phyloP scores from a whole-genome alignment of 176 grass and related monocot genomes.

The Elaeis guineensis region DNA sequence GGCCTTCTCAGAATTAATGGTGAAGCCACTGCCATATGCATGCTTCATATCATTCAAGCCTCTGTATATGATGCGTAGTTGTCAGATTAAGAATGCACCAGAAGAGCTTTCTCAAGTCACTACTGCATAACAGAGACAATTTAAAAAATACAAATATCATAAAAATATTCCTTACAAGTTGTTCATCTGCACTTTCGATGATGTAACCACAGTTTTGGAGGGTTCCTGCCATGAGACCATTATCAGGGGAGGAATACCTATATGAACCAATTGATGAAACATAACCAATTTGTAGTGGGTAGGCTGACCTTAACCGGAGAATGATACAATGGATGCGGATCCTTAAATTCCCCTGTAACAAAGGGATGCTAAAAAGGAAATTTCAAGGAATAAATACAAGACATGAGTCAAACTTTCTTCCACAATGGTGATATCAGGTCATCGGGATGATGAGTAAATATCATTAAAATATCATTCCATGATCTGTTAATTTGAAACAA shows the following conservation, averaged over 20 bases:
- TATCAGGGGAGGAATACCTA: constrained; percentile 20
- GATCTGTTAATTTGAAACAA: no score
- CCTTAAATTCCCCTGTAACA: constrained; percentile 55
- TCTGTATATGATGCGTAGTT: constrained; percentile 7
- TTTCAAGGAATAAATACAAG: constrained; percentile 25
- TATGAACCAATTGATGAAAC: constrained; percentile 22
- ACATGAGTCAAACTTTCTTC: constrained; percentile 5
- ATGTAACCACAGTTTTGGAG: constrained; percentile 27
- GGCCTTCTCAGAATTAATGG: constrained; percentile 36
- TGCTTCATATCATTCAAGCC: constrained; percentile 27
- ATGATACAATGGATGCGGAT: constrained; percentile 33
- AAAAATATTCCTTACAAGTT: constrained; percentile 38
- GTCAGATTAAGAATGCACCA: background rate
- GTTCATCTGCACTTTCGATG: constrained; percentile 26
- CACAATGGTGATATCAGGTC: background rate
- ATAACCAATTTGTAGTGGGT: constrained; percentile 15
- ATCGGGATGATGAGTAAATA: no score
- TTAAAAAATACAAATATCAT: background rate
- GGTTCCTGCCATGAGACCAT: constrained; percentile 31
- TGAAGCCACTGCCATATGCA: constrained; percentile 27
- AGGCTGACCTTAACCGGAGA: constrained; percentile 38
- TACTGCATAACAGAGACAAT: background rate
- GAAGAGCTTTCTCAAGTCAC: constrained; percentile 13
- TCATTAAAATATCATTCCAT: no score
- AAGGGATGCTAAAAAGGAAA: constrained; percentile 71